Evolutionary conservation across 1,284 basidiomycete species (phyloP), one percentile per base, ranked within the genome.

Genomic region (Heterobasidion parviporum): DNA sequence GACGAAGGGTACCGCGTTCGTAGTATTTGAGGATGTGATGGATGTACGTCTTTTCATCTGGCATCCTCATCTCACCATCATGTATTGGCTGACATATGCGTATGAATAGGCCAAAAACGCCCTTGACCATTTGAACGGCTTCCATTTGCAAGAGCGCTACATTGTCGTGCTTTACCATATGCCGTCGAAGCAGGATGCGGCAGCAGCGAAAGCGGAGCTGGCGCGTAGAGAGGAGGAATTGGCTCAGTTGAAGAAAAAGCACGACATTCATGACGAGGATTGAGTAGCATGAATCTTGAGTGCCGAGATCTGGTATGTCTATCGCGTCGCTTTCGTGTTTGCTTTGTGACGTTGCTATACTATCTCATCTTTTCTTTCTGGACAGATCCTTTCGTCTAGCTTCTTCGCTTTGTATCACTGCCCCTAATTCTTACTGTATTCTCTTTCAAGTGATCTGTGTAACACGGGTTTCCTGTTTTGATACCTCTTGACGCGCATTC

Each of bases 121-220:
- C 1, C 83, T 97, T 56, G 94, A 96, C 67, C 92, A 97, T 70
- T 72, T 99, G 67, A 99, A 99, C 65, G 97, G 96, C 44, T 99
- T 99, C 76, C 96, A 99, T 74, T 73, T 99, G 60, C 94, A 97
- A 75, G 96, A 98, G 71, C 86, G 97, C 36, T 99, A 99, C 72
- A 96, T 99, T 57, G 92, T 95, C 54, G 96, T 99, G 14, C 76
- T 99, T 33, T 98, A 97, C 67, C 96, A 99, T 68, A 96, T 98
- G 85, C 94, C 94, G 43, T 89, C 93, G 18, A 93, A 94, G 70
- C 91, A 95, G 66, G 92, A 97, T 63, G 91, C 92, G 2, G 90
- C 90, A 1, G 88, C 90, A 12, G 91, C 90, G 18, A 98, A 98
- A 68, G 92, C 93, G 26, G 96, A 99, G 62, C 73, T 99, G 53